Evolutionary conservation across 2,329 filamentous ascomycete species (phyloP).

Genomic region (Diaporthe velutina): DNA sequence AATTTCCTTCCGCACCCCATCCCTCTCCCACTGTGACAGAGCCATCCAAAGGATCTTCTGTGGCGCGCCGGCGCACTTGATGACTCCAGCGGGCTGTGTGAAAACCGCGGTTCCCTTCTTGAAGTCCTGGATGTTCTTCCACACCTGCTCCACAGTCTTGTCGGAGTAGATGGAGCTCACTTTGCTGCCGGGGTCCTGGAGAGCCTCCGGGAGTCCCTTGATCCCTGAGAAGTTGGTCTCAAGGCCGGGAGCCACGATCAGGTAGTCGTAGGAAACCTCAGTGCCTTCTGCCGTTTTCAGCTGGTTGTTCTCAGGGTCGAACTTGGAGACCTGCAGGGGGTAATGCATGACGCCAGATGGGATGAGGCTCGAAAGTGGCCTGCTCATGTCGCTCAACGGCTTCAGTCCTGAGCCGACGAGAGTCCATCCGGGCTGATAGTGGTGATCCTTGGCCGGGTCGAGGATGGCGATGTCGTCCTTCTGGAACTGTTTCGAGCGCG

Average conservation of each 20-base stretch:
- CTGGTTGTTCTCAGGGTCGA: slow-evolving; percentile 52
- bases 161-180: slow-evolving; percentile 55
- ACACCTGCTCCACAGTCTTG: slow-evolving; percentile 52
- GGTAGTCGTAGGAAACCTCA: slow-evolving; percentile 52
- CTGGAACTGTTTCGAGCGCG: slow-evolving; percentile 44
- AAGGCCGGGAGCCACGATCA: slow-evolving; percentile 53
- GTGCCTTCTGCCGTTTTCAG: slow-evolving; percentile 51
- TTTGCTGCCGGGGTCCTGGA: slow-evolving; percentile 48
- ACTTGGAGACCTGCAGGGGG: slow-evolving; percentile 48
- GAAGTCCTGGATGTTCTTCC: slow-evolving; percentile 51
- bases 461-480: slow-evolving; percentile 52
- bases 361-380: slow-evolving; percentile 48
- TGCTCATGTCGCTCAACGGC: slow-evolving; percentile 45
- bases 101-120: slow-evolving; percentile 53
- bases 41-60: slow-evolving; percentile 58
- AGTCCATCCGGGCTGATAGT: slow-evolving; percentile 54
- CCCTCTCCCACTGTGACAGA: slow-evolving; percentile 52
- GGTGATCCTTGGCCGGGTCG: slow-evolving; percentile 50
- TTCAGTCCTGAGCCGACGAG: slow-evolving; percentile 53
- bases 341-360: slow-evolving; percentile 52
- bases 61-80: slow-evolving; percentile 55
- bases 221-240: slow-evolving; percentile 52
- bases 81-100: slow-evolving; percentile 53
- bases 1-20: slow-evolving; percentile 49
- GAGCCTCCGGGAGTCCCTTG: slow-evolving; percentile 51